A percentile compares a stretch with the other conserved stretches of the same genome.
These are phyloP conservation scores for Tranzscheliella williamsii DNA, from an alignment of 1,284 basidiomycete species.

Conservation along the genomic window DNA sequence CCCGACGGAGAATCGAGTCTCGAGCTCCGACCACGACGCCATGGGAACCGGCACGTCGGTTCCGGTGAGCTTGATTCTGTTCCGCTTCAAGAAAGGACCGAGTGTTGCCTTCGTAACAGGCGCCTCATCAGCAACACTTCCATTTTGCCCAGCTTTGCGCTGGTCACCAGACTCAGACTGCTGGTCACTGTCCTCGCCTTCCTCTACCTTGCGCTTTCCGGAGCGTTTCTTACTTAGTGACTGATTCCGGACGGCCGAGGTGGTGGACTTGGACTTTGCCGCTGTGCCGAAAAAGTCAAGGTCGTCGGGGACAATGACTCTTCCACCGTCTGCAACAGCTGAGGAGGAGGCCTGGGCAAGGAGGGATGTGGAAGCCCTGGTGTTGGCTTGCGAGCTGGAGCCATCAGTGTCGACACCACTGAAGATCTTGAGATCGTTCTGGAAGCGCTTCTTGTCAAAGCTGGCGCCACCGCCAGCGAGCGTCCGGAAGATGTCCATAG, in stretches of 20 bases:
- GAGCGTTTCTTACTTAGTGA: slow-evolving; percentile 8
- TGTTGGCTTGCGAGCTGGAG: neutral
- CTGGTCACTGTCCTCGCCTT: slow-evolving; percentile 5
- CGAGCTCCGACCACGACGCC: slow-evolving; percentile 55
- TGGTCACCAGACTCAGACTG: neutral
- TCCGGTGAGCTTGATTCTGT: slow-evolving; percentile 61
- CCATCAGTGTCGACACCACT: slow-evolving; percentile 28
- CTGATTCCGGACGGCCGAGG: slow-evolving; percentile 39
- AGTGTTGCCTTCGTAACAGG: slow-evolving; percentile 46
- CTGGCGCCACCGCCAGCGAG: slow-evolving; percentile 47
- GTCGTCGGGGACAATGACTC: slow-evolving; percentile 38
- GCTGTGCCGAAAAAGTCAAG: slow-evolving; percentile 50
- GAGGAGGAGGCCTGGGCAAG: neutral
- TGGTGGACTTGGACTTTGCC: slow-evolving; percentile 63
- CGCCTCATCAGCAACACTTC: slow-evolving; percentile 2
- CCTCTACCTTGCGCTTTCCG: slow-evolving; percentile 10
- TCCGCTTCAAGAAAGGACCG: slow-evolving; percentile 41
- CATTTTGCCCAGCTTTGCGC: neutral
- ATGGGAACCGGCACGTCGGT: slow-evolving; percentile 62
- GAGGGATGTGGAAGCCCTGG: neutral
- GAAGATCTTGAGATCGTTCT: slow-evolving; percentile 75
- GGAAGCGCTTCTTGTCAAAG: slow-evolving; percentile 79
- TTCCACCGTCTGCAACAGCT: slow-evolving; percentile 4
- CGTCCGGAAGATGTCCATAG: slow-evolving; percentile 61
- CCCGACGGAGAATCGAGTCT: slow-evolving; percentile 34